Evolutionary conservation across 305 asterid species (phyloP), one percentile per base, ranked within the genome.

Genomic region (Solanum aculeatissimum): DNA sequence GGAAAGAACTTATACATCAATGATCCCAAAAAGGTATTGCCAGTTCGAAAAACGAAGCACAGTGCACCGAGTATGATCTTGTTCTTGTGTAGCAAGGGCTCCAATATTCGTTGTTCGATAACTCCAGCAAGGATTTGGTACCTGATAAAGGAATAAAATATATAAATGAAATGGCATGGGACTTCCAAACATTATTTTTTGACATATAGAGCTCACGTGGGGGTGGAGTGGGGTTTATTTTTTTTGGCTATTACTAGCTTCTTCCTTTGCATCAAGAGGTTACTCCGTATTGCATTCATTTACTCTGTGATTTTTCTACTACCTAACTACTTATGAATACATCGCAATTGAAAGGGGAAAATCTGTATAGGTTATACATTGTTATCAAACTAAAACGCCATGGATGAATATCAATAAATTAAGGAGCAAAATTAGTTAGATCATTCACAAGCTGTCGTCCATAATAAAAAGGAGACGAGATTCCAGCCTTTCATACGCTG

Each of bases 11-110:
- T 92, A 90, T 91, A 95, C 99, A 96, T 92, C 84, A 96, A 83
- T 65, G 99, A 96, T 7, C 99, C 99, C 92, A 96, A 89, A 87
- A 96, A 96, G 82, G 99, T 96, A 63, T 96, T 96, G 84, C 99
- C 99, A 7, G 99, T 96, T 89, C 98, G 90, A 60, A 95, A 97
- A 79, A 85, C 95, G 71, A 96, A 96, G 89, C 99, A 96, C 81
- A 91, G 23, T 84, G 97, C 97, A 65, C 97, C 85, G 8, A 96
- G 98, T 45, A 91, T 40, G 80, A 96, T 91, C 92, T 96, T 96
- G 49, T 92, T 91, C 21, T 94, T 91, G 87, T 96, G 99, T 55
- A 96, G 93, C 89, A 93, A 83, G 15, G 99, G 99, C 86, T 96
- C 98, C 85, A 96, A 84, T 3, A 95, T 86, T 69, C 98, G 88